Evolutionary conservation across 306 rosid species (phyloP).

Genomic region (Fagus crenata): DNA sequence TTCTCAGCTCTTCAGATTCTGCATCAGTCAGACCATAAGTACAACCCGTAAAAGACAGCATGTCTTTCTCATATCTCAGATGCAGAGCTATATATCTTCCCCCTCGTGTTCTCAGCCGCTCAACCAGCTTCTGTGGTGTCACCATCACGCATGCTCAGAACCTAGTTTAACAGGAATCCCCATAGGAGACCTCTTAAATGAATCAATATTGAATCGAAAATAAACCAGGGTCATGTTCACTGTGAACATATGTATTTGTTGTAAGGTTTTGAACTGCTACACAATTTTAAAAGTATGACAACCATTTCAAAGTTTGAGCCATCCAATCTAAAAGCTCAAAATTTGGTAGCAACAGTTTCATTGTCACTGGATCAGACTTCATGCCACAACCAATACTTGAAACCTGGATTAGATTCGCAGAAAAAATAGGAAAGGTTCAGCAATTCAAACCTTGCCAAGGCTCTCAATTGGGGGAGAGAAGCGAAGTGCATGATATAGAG

Average conservation of each 20-base stretch:
- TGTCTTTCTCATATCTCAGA: constrained; percentile 93
- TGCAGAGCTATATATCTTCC: constrained; percentile 91
- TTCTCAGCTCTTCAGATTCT: constrained; percentile 85
- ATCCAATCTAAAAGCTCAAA: constrained; percentile 4
- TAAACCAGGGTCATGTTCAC: constrained; percentile 40
- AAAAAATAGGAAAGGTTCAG: neutral
- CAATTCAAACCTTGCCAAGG: constrained; percentile 76
- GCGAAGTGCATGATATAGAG: constrained; percentile 77
- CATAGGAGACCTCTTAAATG: constrained; percentile 89
- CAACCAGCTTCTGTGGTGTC: constrained; percentile 97
- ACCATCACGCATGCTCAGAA: constrained; percentile 94
- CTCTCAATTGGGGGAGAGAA: constrained; percentile 82
- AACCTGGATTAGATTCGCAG: neutral
- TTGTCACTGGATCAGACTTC: neutral
- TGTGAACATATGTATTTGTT: constrained; percentile 11
- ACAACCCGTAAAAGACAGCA: constrained; percentile 93
- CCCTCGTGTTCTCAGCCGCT: constrained; percentile 78
- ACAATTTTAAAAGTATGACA: neutral
- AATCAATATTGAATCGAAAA: constrained; percentile 43
- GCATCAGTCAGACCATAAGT: constrained; percentile 69
- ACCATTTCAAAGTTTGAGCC: neutral
- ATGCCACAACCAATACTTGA: neutral
- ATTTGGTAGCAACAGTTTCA: constrained; percentile 2
- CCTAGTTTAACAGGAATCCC: constrained; percentile 91
- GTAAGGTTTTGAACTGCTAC: neutral